Evolutionary conservation across 2,329 filamentous ascomycete genomes (phyloP).

Genomic region (Tolypocladium ophioglossoides): DNA sequence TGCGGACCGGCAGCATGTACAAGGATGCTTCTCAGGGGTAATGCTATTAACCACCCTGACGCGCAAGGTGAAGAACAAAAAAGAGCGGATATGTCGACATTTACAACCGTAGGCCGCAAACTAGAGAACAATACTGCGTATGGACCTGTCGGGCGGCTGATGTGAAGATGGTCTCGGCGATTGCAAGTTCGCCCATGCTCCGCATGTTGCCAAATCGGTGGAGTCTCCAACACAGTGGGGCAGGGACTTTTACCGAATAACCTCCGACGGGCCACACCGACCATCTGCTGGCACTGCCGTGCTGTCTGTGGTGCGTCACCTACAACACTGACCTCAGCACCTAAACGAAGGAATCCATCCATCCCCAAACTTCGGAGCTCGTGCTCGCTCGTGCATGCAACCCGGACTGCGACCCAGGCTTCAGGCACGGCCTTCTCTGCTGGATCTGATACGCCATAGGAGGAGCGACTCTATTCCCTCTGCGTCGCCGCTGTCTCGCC

Average conservation of each 20-base stretch:
- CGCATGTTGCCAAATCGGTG: too few species aligned
- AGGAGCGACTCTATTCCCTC: conserved; percentile 14
- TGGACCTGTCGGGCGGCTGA: not conserved
- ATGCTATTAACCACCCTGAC: too few species aligned
- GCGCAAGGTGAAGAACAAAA: too few species aligned
- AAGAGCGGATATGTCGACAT: too few species aligned
- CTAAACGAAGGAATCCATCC: not conserved
- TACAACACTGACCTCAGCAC: not conserved
- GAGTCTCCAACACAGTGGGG: not conserved
- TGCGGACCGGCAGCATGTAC: too few species aligned
- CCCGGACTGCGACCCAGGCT: conserved; percentile 38
- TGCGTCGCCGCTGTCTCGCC: not conserved
- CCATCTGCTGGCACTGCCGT: not conserved
- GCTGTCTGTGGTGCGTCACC: not conserved
- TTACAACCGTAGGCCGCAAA: not conserved
- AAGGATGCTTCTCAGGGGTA: too few species aligned
- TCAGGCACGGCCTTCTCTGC: conserved; percentile 41
- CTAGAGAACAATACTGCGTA: not conserved
- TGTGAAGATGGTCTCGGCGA: too few species aligned
- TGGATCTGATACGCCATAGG: conserved; percentile 35
- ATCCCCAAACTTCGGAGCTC: not conserved
- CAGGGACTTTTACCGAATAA: not conserved
- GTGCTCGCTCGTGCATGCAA: conserved; percentile 30
- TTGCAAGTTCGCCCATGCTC: too few species aligned
- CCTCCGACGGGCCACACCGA: not conserved